A percentile compares a stretch with the other conserved stretches of the same genome.
Conservation (phyloP, 2,329 filamentous ascomycete genomes). For the Microthyrium microscopicum region DNA sequence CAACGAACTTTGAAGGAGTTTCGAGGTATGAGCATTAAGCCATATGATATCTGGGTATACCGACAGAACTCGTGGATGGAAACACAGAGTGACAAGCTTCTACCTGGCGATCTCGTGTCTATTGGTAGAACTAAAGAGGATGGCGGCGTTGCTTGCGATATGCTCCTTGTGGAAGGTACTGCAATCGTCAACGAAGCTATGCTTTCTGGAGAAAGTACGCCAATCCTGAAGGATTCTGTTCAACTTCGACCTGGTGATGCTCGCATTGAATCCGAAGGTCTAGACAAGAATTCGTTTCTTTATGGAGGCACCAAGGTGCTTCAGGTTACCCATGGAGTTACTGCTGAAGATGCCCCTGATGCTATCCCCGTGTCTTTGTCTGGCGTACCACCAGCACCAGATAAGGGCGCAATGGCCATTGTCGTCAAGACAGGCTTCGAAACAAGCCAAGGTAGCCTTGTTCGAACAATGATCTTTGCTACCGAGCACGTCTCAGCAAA, state of each 20-base stretch:
- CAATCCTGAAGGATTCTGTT: constrained; percentile 87
- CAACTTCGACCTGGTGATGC: constrained; percentile 76
- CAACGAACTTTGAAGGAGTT: constrained; percentile 93
- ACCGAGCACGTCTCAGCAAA: constrained; percentile 98
- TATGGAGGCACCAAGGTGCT: constrained; percentile 96
- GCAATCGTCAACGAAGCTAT: constrained; percentile 99
- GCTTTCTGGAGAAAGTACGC: constrained; percentile 95
- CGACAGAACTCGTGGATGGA: constrained; percentile 77
- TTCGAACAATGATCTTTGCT: constrained; percentile 98
- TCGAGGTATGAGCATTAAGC: constrained; percentile 98
- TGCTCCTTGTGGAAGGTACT: constrained; percentile 85
- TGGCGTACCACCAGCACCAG: constrained; percentile 68
- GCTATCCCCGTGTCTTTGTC: constrained; percentile 50
- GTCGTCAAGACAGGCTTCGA: constrained; percentile 97
- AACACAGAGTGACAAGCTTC: constrained; percentile 73
- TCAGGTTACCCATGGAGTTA: constrained; percentile 77
- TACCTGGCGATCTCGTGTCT: constrained; percentile 86
- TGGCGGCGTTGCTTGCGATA: constrained; percentile 90
- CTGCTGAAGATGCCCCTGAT: constrained; percentile 47
- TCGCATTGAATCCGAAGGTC: constrained; percentile 64
- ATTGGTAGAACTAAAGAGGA: constrained; percentile 92
- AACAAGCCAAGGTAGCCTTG: constrained; percentile 91
- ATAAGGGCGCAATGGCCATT: constrained; percentile 84
- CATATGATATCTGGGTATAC: constrained; percentile 86
- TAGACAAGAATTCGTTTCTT: constrained; percentile 94